phyloP scores from a whole-genome alignment of 257 asterid species.

The Orobanche coerulescens region DNA sequence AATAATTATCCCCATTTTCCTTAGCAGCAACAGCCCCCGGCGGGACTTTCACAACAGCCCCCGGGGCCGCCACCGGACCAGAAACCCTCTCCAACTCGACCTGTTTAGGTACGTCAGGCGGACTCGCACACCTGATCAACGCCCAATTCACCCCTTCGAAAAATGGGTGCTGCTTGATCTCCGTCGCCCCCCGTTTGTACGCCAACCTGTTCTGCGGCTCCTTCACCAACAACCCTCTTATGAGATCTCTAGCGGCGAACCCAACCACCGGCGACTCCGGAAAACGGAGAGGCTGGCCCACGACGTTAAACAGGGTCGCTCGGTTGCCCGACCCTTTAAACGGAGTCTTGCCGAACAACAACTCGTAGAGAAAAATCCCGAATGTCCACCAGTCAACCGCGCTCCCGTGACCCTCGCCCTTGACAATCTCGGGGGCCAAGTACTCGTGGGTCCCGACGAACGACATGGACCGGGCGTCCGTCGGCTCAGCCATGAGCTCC shows the following conservation, averaged over 20 bases:
- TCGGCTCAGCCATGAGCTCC: constrained; percentile 56
- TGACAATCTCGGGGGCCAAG: constrained; percentile 51
- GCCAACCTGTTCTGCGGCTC: constrained; percentile 56
- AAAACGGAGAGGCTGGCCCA: constrained; percentile 50
- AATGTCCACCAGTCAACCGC: constrained; percentile 69
- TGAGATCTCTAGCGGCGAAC: constrained; percentile 46
- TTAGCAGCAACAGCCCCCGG: constrained; percentile 27
- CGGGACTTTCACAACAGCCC: constrained; percentile 27
- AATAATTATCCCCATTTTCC: constrained; percentile 38
- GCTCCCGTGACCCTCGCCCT: constrained; percentile 60
- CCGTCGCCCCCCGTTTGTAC: constrained; percentile 48
- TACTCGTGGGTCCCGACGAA: constrained; percentile 66
- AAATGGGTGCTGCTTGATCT: constrained; percentile 53
- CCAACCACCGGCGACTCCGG: constrained; percentile 53
- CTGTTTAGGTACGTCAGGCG: constrained; percentile 46
- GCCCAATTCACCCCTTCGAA: constrained; percentile 66
- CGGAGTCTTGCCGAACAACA: constrained; percentile 53
- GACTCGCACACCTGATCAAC: constrained; percentile 50
- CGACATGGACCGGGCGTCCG: constrained; percentile 57
- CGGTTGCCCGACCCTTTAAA: constrained; percentile 53
- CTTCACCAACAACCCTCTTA: constrained; percentile 47
- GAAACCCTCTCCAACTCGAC: constrained; percentile 37
- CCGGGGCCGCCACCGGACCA: constrained; percentile 14
- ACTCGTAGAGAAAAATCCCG: constrained; percentile 48
- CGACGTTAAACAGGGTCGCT: constrained; percentile 48